phyloP scores from a whole-genome alignment of 192 early-diverging fungal genomes.

The Coemansia sp. region DNA sequence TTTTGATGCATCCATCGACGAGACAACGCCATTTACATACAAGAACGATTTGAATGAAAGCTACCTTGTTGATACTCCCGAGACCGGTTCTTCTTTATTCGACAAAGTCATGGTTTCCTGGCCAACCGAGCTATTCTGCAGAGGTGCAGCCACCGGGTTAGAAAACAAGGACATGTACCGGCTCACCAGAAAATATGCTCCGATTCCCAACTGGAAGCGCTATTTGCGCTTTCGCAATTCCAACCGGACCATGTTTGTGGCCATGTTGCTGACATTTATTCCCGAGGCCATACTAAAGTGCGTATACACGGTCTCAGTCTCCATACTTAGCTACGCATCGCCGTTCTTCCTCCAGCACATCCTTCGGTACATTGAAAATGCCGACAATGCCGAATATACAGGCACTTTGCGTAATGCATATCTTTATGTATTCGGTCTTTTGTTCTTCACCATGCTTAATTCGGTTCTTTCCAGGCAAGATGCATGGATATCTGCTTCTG shows the following conservation, averaged over 20 bases:
- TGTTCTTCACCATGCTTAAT: conserved; percentile 33
- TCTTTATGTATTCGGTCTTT: conserved; percentile 60
- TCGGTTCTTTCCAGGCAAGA: conserved; percentile 55
- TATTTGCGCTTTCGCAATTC: conserved; percentile 5
- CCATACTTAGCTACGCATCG: conserved; percentile 39
- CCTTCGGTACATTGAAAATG: conserved; percentile 50
- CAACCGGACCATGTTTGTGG: conserved; percentile 14
- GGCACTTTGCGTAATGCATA: conserved; percentile 35
- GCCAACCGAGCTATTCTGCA: not conserved
- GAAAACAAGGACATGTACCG: conserved; percentile 6
- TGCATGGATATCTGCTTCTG: conserved; percentile 55
- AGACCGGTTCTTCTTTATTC: not conserved
- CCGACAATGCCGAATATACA: conserved; percentile 12
- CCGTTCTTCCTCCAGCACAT: conserved; percentile 59
- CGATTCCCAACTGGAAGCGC: conserved; percentile 13
- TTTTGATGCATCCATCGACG: not conserved
- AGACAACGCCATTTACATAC: not conserved
- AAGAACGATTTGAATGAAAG: not conserved
- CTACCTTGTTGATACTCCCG: not conserved
- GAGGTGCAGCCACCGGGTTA: not conserved
- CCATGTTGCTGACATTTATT: conserved; percentile 36
- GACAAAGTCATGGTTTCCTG: not conserved
- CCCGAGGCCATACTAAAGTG: conserved; percentile 27
- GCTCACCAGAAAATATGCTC: not conserved
- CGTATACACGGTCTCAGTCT: conserved; percentile 17